Evolutionary conservation across 176 grass and related monocot species (phyloP).

Genomic region (Rhipidocladum racemiflorum): DNA sequence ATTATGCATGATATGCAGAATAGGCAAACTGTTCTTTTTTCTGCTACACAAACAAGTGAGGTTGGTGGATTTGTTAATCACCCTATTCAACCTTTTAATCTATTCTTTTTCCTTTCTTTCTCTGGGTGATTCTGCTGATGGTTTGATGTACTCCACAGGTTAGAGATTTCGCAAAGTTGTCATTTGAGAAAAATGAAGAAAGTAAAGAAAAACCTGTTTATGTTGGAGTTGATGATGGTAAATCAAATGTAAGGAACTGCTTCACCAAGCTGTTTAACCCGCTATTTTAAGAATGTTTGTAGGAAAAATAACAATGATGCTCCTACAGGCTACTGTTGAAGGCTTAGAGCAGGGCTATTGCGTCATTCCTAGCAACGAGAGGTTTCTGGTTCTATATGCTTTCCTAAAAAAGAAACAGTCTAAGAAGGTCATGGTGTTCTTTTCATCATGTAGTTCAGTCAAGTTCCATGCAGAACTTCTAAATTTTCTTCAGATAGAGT

Average conservation of each 20-base stretch:
- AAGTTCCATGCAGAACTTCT: constrained; percentile 74
- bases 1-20: constrained; percentile 47
- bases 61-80: constrained; percentile 40
- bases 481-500: constrained; percentile 70
- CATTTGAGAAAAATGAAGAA: constrained; percentile 93
- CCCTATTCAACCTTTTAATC: not conserved
- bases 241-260: constrained; percentile 58
- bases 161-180: constrained; percentile 87
- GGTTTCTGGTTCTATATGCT: constrained; percentile 86
- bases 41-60: constrained; percentile 88
- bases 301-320: constrained; percentile 25
- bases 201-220: constrained; percentile 77
- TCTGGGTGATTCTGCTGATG: constrained; percentile 5
- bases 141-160: constrained; percentile 48
- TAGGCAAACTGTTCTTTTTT: constrained; percentile 95
- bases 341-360: constrained; percentile 94
- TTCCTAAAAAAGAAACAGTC: constrained; percentile 86
- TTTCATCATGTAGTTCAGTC: constrained; percentile 79
- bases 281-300: not conserved
- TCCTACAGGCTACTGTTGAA: constrained; percentile 80
- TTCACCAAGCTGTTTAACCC: not conserved
- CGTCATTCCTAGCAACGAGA: constrained; percentile 74
- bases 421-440: too few species aligned
- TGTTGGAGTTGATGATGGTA: constrained; percentile 83
- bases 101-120: not conserved